Conservation (phyloP, 495 filamentous ascomycete genomes). For the Neurospora sp. region DNA sequence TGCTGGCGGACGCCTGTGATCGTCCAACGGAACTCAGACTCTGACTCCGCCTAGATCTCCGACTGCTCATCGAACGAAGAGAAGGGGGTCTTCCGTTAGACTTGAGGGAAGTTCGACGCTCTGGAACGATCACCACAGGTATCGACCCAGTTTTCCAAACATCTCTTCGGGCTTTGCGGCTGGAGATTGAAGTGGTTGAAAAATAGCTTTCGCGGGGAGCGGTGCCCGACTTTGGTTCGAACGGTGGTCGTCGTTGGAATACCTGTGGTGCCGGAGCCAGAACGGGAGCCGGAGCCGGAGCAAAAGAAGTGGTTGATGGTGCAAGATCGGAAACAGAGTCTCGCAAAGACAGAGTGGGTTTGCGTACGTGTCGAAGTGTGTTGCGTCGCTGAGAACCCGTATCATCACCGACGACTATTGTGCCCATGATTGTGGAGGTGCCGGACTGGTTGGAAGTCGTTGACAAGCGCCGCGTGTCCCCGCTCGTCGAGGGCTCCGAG, state of each 20-base stretch:
- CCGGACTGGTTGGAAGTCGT: slow-evolving; percentile 48
- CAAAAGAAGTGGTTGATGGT: slow-evolving; percentile 31
- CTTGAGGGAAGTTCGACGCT: slow-evolving; percentile 54
- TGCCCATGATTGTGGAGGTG: slow-evolving; percentile 60
- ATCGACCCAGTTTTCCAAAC: slow-evolving; percentile 46
- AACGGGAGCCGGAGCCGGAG: slow-evolving; percentile 21
- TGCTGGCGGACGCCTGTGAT: slow-evolving; percentile 21
- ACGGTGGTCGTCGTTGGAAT: slow-evolving; percentile 11
- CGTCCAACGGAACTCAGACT: slow-evolving; percentile 32
- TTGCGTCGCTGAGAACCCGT: slow-evolving; percentile 43
- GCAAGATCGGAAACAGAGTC: slow-evolving; percentile 46
- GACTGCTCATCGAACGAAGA: slow-evolving; percentile 43
- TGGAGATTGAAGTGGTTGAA: slow-evolving; percentile 50
- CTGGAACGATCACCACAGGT: slow-evolving; percentile 63
- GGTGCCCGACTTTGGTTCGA: slow-evolving; percentile 15
- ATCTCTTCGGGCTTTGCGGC: slow-evolving; percentile 44
- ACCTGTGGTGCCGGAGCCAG: slow-evolving; percentile 12
- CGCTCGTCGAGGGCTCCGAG: slow-evolving; percentile 34
- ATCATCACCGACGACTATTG: slow-evolving; percentile 49
- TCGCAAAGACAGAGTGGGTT: slow-evolving; percentile 35
- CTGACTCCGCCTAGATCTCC: slow-evolving; percentile 35
- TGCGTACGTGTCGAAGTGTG: slow-evolving; percentile 61
- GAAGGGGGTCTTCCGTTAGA: slow-evolving; percentile 39
- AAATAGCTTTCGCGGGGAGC: slow-evolving; percentile 45
- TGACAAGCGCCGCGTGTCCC: slow-evolving; percentile 45